Evolutionary conservation across 2,329 filamentous ascomycete species (phyloP), one percentile per base, ranked within the genome.

Genomic region (Diaporthe vexans): DNA sequence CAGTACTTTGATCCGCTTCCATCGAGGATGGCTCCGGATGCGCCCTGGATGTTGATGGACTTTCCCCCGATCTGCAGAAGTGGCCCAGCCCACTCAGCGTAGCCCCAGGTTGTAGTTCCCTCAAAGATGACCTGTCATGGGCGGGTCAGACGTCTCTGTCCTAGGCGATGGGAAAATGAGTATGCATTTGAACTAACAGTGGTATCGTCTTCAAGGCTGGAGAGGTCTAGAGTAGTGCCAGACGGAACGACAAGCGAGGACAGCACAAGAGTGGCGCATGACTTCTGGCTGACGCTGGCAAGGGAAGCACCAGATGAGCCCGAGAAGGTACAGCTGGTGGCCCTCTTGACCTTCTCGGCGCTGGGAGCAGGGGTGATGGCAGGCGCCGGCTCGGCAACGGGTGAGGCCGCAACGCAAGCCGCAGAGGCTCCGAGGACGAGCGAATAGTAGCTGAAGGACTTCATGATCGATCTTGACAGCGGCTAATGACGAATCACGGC

Each of bases 41-140:
- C 87, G 59, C 88, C 89, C 17, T 84, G 84, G 56, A 92, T 84
- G 46, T 85, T 86, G 77, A 92, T 86, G 76, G 84, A 82, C 33
- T 81, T 88, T 54, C 92, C 92, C 1, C 88, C 88, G 76, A 93
- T 85, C 43, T 86, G 86, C 78, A 94, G 87, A 17, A 94, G 84
- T 65, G 92, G 91, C 0, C 92, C 91, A 2, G 81, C 80, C 92
- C 91, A 94, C 78, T 91, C 88, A 76, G 89, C 84, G 83, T 92
- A 93, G 29, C 86, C 91, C 78, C 91, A 94, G 73, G 88, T 91
- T 15, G 91, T 93, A 26, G 85, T 88, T 58, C 92, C 92, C 74
- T 90, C 81, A 82, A 93, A 93, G 77, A 88, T 89, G 76, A 93
- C 86, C 83, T 84, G 10, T 61, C 21, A 33, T 40, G 65, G 48